A percentile compares a stretch with the other conserved stretches of the same genome.
These are phyloP conservation scores for Torrubiella hemipterigena DNA, from an alignment of 2,329 filamentous ascomycete species.

Conservation along the genomic window DNA sequence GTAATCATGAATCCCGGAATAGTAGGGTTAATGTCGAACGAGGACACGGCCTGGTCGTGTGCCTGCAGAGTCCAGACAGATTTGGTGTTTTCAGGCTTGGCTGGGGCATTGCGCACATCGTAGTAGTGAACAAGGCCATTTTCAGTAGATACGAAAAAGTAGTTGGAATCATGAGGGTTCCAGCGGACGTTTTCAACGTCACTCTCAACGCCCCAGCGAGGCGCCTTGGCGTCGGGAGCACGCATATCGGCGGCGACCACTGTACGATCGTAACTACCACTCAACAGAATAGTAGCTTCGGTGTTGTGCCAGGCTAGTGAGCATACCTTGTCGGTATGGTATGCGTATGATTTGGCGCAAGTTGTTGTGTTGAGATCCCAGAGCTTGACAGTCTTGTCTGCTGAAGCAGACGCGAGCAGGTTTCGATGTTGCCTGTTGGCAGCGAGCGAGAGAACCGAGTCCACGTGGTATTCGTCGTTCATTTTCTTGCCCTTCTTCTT, in stretches of 20 bases:
- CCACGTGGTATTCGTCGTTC: slow-evolving; percentile 88
- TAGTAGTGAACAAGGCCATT: slow-evolving; percentile 86
- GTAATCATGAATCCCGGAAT: slow-evolving; percentile 92
- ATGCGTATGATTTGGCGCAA: slow-evolving; percentile 89
- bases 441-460: slow-evolving; percentile 81
- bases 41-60: slow-evolving; percentile 82
- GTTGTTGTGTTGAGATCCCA: slow-evolving; percentile 91
- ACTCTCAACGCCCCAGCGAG: slow-evolving; percentile 87
- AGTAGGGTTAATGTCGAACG: slow-evolving; percentile 81
- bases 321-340: slow-evolving; percentile 97
- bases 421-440: slow-evolving; percentile 92
- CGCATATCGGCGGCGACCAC: slow-evolving; percentile 95
- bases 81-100: slow-evolving; percentile 63
- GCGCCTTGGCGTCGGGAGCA: slow-evolving; percentile 68
- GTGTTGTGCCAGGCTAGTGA: slow-evolving; percentile 84
- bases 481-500: slow-evolving; percentile 82
- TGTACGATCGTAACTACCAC: slow-evolving; percentile 89
- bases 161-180: slow-evolving; percentile 88
- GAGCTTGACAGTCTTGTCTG: slow-evolving; percentile 93
- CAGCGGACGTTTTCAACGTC: slow-evolving; percentile 89
- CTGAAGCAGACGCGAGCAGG: slow-evolving; percentile 85
- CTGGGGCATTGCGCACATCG: slow-evolving; percentile 67
- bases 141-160: slow-evolving; percentile 92
- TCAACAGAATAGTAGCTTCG: slow-evolving; percentile 80
- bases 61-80: slow-evolving; percentile 91